Evolutionary conservation across 805 yeast species (phyloP), one percentile per base, ranked within the genome.

Genomic region (Ogataea pignaliae): DNA sequence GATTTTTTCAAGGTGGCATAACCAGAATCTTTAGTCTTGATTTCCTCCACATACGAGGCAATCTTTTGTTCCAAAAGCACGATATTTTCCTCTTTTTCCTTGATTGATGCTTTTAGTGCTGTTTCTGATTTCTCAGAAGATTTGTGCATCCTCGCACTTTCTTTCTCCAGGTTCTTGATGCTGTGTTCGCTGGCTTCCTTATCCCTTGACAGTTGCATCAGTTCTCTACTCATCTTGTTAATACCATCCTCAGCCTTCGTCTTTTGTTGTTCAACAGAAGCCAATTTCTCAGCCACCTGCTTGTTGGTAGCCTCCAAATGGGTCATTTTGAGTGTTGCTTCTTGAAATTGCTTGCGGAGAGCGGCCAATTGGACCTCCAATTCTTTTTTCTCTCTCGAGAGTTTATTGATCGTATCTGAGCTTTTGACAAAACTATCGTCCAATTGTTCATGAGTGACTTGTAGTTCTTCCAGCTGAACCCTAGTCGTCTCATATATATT

Each of bases 161-260:
- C 75, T 35, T 69, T 75, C 44, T 79, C 76, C 36, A 73, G 47
- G 4, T 52, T 55, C 34, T 69, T 71, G 13, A 76, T 61, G 9
- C 63, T 61, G 21, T 68, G 67, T 37, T 75, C 80, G 7, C 73
- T 54, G 0, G 75, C 73, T 2, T 75, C 79, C 45, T 81, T 82
- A 30, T 79, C 79, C 43, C 77, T 78, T 0, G 80, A 73, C 36
- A 88, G 67, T 39, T 75, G 75, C 61, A 88, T 77, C 29, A 90
- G 67, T 51, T 90, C 98, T 34, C 91, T 70, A 43, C 83, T 85
- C 96, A 90, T 86, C 53, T 88, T 89, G 59, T 89, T 89, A 41
- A 90, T 83, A 3, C 96, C 97, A 46, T 79, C 83, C 55, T 90
- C 97, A 1, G 91, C 85, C 50, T 63, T 67, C 40, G 45, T 54